Evolutionary conservation across 78 protist species (phyloP).

Genomic region (Dictyostelium discoideum): DNA sequence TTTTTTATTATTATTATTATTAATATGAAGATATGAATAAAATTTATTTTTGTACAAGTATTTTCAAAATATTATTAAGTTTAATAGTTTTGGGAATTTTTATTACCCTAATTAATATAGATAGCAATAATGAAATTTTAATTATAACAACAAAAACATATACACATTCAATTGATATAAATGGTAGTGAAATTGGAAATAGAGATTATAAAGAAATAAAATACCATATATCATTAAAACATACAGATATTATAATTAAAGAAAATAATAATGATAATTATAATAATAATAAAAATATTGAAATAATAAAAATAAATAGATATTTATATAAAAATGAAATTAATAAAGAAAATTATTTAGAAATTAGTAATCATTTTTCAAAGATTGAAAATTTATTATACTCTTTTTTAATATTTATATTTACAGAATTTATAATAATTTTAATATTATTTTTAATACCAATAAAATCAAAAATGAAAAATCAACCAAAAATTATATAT

Average conservation of each 20-base stretch:
- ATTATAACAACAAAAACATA: not conserved
- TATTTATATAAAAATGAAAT: no score
- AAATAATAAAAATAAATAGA: not conserved
- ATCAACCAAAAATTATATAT: not conserved
- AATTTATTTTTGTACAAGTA: not conserved
- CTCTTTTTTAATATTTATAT: not conserved
- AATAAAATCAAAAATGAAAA: not conserved
- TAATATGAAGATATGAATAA: not conserved
- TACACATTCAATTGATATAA: not conserved
- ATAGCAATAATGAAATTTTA: not conserved
- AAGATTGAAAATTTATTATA: not conserved
- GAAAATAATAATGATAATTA: not conserved
- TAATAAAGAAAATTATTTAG: not conserved
- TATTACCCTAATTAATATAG: not conserved
- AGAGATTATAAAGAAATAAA: not conserved
- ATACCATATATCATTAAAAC: not conserved
- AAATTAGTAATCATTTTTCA: not conserved
- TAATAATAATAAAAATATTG: not conserved
- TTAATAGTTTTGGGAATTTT: not conserved
- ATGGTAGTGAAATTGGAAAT: not conserved
- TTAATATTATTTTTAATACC: not conserved
- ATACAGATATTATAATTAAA: not conserved
- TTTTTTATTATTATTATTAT: no score
- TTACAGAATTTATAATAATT: not conserved
- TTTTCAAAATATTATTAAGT: not conserved